Evolutionary conservation across 2,329 filamentous ascomycete genomes (phyloP).

Genomic region (Aspergillus chevalieri): DNA sequence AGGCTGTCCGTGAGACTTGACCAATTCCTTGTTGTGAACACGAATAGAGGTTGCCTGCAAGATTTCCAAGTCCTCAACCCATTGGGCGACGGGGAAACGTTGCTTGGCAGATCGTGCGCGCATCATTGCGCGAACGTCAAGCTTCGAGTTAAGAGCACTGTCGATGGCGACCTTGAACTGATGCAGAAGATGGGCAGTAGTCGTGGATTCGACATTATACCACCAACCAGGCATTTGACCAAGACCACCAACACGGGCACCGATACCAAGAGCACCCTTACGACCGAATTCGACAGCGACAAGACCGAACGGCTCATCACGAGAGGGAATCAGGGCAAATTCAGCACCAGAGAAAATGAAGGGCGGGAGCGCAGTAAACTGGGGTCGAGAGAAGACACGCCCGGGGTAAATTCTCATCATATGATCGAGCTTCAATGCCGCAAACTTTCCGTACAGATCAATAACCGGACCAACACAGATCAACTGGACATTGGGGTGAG

Average conservation of each 20-base stretch:
- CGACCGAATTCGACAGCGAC: constrained; percentile 65
- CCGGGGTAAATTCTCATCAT: constrained; percentile 62
- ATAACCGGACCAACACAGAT: constrained; percentile 61
- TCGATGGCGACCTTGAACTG: constrained; percentile 61
- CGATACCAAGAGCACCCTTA: constrained; percentile 62
- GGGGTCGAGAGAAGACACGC: constrained; percentile 61
- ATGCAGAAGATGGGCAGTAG: constrained; percentile 56
- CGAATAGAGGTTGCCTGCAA: constrained; percentile 57
- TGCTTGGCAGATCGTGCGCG: constrained; percentile 59
- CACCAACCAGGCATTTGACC: constrained; percentile 69
- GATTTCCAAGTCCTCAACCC: constrained; percentile 59
- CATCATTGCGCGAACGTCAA: constrained; percentile 55
- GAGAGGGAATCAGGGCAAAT: constrained; percentile 61
- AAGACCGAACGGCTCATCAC: constrained; percentile 63
- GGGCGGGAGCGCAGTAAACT: constrained; percentile 61
- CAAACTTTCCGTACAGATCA: constrained; percentile 63
- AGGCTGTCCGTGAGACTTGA: constrained; percentile 24
- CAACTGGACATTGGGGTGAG: constrained; percentile 54
- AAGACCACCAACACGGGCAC: constrained; percentile 59
- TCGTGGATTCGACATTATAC: constrained; percentile 62
- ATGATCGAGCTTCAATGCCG: constrained; percentile 57
- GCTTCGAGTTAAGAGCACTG: constrained; percentile 54
- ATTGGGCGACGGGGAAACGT: constrained; percentile 61
- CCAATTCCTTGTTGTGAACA: constrained; percentile 44
- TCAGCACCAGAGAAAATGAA: constrained; percentile 64